These are phyloP conservation scores for Penicillium italicum DNA, from an alignment of 2,329 filamentous ascomycete genomes.

Conservation along the genomic window DNA sequence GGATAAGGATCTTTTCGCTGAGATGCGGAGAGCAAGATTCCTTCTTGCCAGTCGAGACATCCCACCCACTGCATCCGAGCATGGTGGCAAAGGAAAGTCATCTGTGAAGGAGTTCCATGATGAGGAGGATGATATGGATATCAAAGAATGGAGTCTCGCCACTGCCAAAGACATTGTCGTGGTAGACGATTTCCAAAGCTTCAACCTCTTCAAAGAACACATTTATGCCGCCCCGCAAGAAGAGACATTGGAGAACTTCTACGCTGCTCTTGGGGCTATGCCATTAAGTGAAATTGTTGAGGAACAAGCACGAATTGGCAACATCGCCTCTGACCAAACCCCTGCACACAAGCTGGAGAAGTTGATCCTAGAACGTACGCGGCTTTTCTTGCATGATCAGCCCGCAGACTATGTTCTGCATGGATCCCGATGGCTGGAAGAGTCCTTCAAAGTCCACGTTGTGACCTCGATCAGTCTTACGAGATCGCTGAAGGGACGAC, in stretches of 20 bases:
- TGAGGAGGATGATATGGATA: constrained; percentile 59
- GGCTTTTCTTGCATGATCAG: constrained; percentile 85
- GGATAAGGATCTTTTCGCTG: constrained; percentile 72
- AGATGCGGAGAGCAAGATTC: constrained; percentile 72
- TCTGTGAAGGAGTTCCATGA: constrained; percentile 45
- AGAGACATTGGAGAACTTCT: constrained; percentile 79
- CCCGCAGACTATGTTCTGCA: constrained; percentile 74
- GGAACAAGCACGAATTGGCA: constrained; percentile 70
- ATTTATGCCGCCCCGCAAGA: constrained; percentile 88
- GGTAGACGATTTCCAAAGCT: constrained; percentile 84
- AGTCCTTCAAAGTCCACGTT: constrained; percentile 71
- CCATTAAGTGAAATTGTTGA: constrained; percentile 74
- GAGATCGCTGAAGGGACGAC: constrained; percentile 68
- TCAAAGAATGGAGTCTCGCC: constrained; percentile 76
- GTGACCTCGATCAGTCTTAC: constrained; percentile 76
- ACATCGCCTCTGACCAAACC: constrained; percentile 62
- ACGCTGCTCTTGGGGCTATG: constrained; percentile 72
- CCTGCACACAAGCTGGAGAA: constrained; percentile 68
- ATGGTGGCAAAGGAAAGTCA: constrained; percentile 14
- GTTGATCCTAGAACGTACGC: constrained; percentile 80
- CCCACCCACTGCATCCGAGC: constrained; percentile 29
- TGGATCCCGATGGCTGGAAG: constrained; percentile 86
- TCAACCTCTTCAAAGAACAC: constrained; percentile 79
- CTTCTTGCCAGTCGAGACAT: constrained; percentile 81
- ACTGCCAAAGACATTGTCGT: constrained; percentile 70